Percentiles rank a stretch among this genome's conserved stretches.
These are phyloP conservation scores for Vachellia pachyceras DNA, from an alignment of 306 rosid genomes.

Conservation along the genomic window DNA sequence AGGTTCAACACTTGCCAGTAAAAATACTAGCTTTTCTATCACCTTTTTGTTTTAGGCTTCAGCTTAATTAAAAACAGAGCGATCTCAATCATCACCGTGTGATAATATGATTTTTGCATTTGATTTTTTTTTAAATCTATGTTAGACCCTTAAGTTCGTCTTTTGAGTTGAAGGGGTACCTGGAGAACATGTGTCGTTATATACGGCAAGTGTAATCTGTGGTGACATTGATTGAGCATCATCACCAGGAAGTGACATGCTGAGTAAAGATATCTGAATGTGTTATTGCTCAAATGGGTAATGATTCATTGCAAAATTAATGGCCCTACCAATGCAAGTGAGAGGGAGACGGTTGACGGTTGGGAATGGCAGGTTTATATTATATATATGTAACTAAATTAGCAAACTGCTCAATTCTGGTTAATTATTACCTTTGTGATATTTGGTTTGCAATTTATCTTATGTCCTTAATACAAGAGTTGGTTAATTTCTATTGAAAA, in stretches of 20 bases:
- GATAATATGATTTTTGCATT: background rate
- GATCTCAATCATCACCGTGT: background rate
- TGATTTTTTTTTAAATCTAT: background rate
- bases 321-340: slow-evolving; percentile 38
- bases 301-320: slow-evolving; percentile 54
- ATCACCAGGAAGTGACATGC: slow-evolving; percentile 39
- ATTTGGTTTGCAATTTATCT: background rate
- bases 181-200: slow-evolving; percentile 32
- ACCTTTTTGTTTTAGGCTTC: background rate
- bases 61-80: background rate
- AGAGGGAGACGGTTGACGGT: slow-evolving; percentile 43
- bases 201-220: slow-evolving; percentile 63
- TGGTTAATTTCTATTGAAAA: too few relatives aligned
- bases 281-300: slow-evolving; percentile 53
- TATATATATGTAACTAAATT: slow-evolving; percentile 34
- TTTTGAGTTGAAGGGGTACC: slow-evolving; percentile 44
- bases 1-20: slow-evolving; percentile 62
- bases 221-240: slow-evolving; percentile 61
- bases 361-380: slow-evolving; percentile 92
- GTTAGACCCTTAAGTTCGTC: slow-evolving; percentile 49
- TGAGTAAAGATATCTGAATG: slow-evolving; percentile 66
- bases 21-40: background rate
- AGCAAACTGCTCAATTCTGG: background rate
- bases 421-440: background rate
- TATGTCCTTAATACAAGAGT: too few relatives aligned